A percentile compares a stretch with the other conserved stretches of the same genome.
Conservation (phyloP, 1,284 basidiomycete species). For the Wolfiporia cocos region DNA sequence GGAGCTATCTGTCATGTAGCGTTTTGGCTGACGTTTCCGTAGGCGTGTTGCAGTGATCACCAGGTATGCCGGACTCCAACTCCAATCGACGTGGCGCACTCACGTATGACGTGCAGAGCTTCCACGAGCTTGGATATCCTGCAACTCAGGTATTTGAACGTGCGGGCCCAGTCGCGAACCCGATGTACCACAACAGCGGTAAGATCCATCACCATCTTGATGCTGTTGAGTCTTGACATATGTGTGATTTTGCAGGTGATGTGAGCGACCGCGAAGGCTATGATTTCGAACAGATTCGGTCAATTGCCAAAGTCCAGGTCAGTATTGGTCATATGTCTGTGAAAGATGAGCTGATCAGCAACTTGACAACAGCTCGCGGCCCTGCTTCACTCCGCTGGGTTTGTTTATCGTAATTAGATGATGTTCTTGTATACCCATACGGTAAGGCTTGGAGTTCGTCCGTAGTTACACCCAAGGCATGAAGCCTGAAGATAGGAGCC, state of each 20-base stretch:
- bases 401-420: too few species aligned
- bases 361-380: too few species aligned
- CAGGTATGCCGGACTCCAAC: constrained; percentile 35
- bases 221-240: not conserved
- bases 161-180: constrained; percentile 76
- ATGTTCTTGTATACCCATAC: too few species aligned
- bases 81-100: too few species aligned
- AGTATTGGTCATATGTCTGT: constrained; percentile 14
- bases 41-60: constrained; percentile 87
- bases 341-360: too few species aligned
- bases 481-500: too few species aligned
- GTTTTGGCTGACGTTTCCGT: not conserved
- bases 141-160: constrained; percentile 81
- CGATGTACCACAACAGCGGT: constrained; percentile 84
- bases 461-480: too few species aligned
- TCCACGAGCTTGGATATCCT: constrained; percentile 77
- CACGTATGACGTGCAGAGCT: constrained; percentile 62
- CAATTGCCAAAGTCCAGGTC: constrained; percentile 83
- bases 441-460: too few species aligned
- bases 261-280: constrained; percentile 72
- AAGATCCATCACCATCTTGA: constrained; percentile 10
- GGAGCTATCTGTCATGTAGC: constrained; percentile 6
- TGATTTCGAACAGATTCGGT: constrained; percentile 73
- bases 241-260: constrained; percentile 47
- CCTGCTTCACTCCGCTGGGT: too few species aligned